phyloP scores from a whole-genome alignment of 2,329 filamentous ascomycete genomes.

The Scytalidium sp. region DNA sequence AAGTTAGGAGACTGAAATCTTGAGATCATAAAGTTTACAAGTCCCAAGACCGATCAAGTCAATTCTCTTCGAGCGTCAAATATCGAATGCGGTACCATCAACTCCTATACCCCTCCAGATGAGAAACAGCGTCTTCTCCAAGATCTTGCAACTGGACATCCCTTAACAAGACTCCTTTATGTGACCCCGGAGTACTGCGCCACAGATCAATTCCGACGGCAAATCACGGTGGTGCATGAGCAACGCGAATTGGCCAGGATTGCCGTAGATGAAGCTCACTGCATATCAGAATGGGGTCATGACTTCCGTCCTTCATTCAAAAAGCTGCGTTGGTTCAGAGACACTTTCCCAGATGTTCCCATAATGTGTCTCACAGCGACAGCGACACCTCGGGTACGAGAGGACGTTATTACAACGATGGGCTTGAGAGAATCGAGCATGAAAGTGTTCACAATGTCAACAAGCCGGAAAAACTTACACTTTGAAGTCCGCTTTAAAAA shows the following conservation, averaged over 20 bases:
- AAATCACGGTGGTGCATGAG: slow-evolving; percentile 68
- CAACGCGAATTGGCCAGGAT: slow-evolving; percentile 85
- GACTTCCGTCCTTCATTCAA: slow-evolving; percentile 95
- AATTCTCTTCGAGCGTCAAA: slow-evolving; percentile 70
- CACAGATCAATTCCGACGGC: slow-evolving; percentile 71
- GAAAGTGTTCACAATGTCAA: slow-evolving; percentile 78
- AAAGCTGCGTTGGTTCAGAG: slow-evolving; percentile 79
- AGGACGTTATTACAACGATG: slow-evolving; percentile 78
- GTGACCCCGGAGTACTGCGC: slow-evolving; percentile 91
- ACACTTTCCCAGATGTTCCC: slow-evolving; percentile 77
- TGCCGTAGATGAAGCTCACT: slow-evolving; percentile 92
- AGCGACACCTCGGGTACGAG: slow-evolving; percentile 74
- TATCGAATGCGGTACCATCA: slow-evolving; percentile 81
- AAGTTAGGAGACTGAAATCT: slow-evolving; percentile 16
- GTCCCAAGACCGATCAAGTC: slow-evolving; percentile 80
- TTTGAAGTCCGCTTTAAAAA: slow-evolving; percentile 83
- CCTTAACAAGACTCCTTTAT: slow-evolving; percentile 78
- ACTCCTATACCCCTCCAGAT: slow-evolving; percentile 69
- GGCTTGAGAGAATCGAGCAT: slow-evolving; percentile 62
- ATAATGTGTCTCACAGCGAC: slow-evolving; percentile 93
- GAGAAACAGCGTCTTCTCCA: slow-evolving; percentile 69
- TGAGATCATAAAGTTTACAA: neutral
- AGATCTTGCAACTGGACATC: slow-evolving; percentile 86
- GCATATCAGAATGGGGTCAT: slow-evolving; percentile 97
- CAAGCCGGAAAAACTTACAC: slow-evolving; percentile 81